A percentile compares a stretch with the other conserved stretches of the same genome.
phyloP scores from a whole-genome alignment of 768 basidiomycete species.

The Brasilioporus rufonigricans region DNA sequence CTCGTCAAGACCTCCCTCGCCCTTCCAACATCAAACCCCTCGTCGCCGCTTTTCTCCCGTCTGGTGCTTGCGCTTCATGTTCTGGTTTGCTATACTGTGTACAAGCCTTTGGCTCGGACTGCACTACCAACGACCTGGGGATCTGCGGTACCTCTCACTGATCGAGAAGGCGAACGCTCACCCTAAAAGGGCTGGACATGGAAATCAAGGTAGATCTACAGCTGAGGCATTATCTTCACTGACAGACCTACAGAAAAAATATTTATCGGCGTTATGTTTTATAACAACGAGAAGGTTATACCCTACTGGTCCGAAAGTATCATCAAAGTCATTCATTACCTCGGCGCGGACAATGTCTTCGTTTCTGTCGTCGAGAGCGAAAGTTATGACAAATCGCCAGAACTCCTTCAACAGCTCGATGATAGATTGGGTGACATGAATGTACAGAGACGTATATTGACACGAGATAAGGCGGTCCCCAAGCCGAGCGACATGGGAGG shows the following conservation, averaged over 20 bases:
- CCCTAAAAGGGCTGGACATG: conserved; percentile 15
- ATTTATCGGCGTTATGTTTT: conserved; percentile 35
- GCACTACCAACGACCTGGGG: conserved; percentile 2
- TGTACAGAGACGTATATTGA: conserved; percentile 15
- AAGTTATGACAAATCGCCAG: conserved; percentile 16
- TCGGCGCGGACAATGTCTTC: conserved; percentile 43
- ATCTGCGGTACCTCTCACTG: conserved; percentile 12
- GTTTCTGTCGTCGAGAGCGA: conserved; percentile 42
- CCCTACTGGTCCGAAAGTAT: conserved; percentile 40
- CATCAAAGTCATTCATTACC: conserved; percentile 34
- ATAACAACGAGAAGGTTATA: conserved; percentile 37
- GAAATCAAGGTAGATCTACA: conserved; percentile 5
- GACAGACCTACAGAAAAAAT: conserved; percentile 8
- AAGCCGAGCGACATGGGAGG: conserved; percentile 2
- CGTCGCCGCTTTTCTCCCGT: background rate
- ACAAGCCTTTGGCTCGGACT: conserved; percentile 5
- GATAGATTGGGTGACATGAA: conserved; percentile 8
- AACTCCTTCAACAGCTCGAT: conserved; percentile 10
- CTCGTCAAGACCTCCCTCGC: background rate
- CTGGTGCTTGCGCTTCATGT: background rate
- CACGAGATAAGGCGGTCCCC: conserved; percentile 1
- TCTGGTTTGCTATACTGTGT: conserved; percentile 5
- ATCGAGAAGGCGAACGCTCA: conserved; percentile 13
- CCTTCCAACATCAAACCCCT: background rate
- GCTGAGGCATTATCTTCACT: background rate